Base-by-base conservation (phyloP, 1,284 basidiomycete genomes). In the Vanrija pseudolonga region DNA sequence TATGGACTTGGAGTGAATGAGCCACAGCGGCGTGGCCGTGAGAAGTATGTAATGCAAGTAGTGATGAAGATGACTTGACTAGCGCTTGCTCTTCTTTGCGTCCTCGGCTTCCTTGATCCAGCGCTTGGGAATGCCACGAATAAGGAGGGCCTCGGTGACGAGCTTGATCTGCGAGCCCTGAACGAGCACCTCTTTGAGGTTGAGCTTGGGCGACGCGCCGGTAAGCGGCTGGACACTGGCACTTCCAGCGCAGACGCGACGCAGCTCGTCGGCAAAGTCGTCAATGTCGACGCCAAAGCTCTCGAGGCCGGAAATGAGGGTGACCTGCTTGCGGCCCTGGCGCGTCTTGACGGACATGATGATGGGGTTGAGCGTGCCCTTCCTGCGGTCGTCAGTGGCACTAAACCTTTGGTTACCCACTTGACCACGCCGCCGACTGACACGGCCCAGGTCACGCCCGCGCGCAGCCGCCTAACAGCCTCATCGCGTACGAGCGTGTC, bases 161-260 rank as follows among this genome's bases (percentile, higher is more conserved):
- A 80, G 76, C 63, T 83, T 83, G 44, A 81, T 77, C 67, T 93
- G 90, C 59, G 86, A 87, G 0, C 90, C 90, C 70, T 92, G 89
- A 0, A 92, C 85, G 66, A 88, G 79, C 6, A 92, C 84, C 65
- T 91, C 86, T 51, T 83, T 68, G 3, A 74, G 56, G 44, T 68
- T 64, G 19, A 75, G 56, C 52, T 74, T 73, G 3, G 72, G 72
- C 28, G 68, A 67, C 15, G 68, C 66, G 3, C 77, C 77, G 0
- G 61, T 57, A 22, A 77, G 59, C 0, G 76, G 72, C 59, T 71
- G 69, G 2, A 76, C 71, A 38, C 85, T 84, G 0, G 90, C 89
- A 3, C 87, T 82, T 42, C 86, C 84, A 2, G 90, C 90, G 64
- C 90, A 93, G 0, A 80, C 64, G 67, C 83, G 85, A 57, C 84